These are phyloP conservation scores for Xylariaceae sp. DNA, from an alignment of 2,329 filamentous ascomycete species.

Conservation along the genomic window DNA sequence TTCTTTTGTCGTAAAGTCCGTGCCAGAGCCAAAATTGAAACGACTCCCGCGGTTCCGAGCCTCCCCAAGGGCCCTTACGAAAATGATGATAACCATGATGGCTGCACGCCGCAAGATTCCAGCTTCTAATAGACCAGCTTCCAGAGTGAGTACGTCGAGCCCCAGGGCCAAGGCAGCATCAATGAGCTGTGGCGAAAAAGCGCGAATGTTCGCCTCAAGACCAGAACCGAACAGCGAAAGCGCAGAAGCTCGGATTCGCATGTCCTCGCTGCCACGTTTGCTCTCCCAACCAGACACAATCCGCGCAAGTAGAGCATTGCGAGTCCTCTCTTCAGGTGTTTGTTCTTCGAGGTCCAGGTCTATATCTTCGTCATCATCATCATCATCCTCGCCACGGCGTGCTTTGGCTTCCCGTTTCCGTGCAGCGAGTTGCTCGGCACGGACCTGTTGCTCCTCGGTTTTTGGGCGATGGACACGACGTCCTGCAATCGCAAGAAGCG, in stretches of 20 bases:
- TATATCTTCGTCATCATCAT: slow-evolving; percentile 16
- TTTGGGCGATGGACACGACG: slow-evolving; percentile 57
- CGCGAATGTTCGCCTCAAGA: slow-evolving; percentile 56
- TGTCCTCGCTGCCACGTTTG: slow-evolving; percentile 60
- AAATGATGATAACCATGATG: slow-evolving; percentile 56
- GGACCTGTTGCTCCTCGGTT: slow-evolving; percentile 51
- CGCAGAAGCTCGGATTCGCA: slow-evolving; percentile 64
- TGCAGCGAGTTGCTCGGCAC: slow-evolving; percentile 44
- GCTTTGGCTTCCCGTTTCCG: slow-evolving; percentile 30
- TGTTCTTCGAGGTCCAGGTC: slow-evolving; percentile 28
- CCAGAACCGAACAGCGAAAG: slow-evolving; percentile 58
- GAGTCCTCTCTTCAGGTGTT: slow-evolving; percentile 36
- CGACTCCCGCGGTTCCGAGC: slow-evolving; percentile 34
- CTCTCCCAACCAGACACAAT: slow-evolving; percentile 66
- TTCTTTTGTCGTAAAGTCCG: slow-evolving; percentile 42
- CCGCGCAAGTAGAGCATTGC: slow-evolving; percentile 47
- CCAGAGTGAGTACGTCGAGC: slow-evolving; percentile 57
- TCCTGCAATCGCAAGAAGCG: slow-evolving; percentile 58
- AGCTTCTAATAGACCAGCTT: slow-evolving; percentile 52
- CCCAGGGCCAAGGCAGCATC: slow-evolving; percentile 57
- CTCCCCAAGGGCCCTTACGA: slow-evolving; percentile 55
- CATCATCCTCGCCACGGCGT: background rate
- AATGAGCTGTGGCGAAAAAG: slow-evolving; percentile 48
- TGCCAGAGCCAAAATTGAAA: slow-evolving; percentile 34
- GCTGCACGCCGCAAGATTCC: slow-evolving; percentile 64